Evolutionary conservation across 352 stramenopile species (phyloP), one percentile per base, ranked within the genome.

Genomic region (Phytopythium montanum): DNA sequence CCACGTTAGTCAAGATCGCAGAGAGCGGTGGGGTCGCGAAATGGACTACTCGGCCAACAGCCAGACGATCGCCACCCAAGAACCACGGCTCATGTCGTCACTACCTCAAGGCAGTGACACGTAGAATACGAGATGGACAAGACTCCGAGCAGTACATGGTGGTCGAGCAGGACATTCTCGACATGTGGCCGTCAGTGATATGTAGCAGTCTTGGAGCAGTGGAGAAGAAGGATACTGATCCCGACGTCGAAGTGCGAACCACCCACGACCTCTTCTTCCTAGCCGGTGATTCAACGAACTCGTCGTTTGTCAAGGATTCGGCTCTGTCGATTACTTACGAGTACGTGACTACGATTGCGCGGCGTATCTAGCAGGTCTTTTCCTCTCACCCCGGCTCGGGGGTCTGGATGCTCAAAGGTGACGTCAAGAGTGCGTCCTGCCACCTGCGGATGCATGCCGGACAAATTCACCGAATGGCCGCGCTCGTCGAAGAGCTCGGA

Each of bases 161-260:
- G 1, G 56, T 68, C 14, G 23, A 23, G 8, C 16, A 51, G 14
- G 42, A 39, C 3, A n/a, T 61, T 28, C 33, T 68, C 10, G 1
- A 42, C 3, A 9, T 41, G 13, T 64, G 50, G 56, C 4, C 18
- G 21, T 42, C 48, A 21, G 59, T 68, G 25, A 34, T 61, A 16
- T 60, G 46, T 14, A 70, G 63, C 8, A 48, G 58, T 2, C 58
- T 70, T 16, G 59, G 63, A 31, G 59, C 63, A n/a, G 63, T 65
- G 9, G 48, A 60, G 34, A 66, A 61, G 34, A 61, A 63, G 23
- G 50, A n/a, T 3, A 34, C 59, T 0, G 54, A 55, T 3, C 49
- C 64, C 14, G 34, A 21, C 1, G 23, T 52, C 51, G 50, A 64
- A 45, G 46, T 64, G 21, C 25, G 50, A 7, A 60, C 36, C 5